These are phyloP conservation scores for Populus alba DNA, from an alignment of 345 rosid species.

Conservation along the genomic window DNA sequence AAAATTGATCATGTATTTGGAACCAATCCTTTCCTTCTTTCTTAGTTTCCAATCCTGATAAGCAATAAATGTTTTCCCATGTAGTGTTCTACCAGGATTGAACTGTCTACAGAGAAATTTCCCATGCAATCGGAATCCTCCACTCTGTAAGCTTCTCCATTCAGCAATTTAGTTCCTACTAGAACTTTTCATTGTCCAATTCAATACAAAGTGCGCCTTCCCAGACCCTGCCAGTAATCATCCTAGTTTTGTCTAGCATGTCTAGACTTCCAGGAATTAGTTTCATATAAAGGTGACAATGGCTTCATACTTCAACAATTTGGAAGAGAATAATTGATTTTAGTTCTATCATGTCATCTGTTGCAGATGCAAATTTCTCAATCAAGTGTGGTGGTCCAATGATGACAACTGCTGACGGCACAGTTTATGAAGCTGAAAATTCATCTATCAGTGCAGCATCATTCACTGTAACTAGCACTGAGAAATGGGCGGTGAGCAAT, in stretches of 20 bases:
- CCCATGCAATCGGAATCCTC: constrained; percentile 28
- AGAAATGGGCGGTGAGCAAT: constrained; percentile 61
- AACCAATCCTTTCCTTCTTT: not conserved
- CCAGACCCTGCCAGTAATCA: not conserved
- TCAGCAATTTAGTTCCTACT: not conserved
- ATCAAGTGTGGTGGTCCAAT: constrained; percentile 35
- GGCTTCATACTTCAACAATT: not conserved
- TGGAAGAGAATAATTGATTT: not conserved
- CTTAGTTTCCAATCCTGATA: not conserved
- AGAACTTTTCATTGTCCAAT: not conserved
- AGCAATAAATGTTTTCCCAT: not conserved
- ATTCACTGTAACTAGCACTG: constrained; percentile 26
- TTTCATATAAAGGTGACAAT: not conserved
- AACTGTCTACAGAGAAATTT: constrained; percentile 39
- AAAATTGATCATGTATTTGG: not conserved
- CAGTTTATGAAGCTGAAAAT: constrained; percentile 44
- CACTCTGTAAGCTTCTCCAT: constrained; percentile 28
- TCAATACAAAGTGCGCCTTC: not conserved
- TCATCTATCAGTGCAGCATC: constrained; percentile 41
- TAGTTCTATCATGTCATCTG: not conserved
- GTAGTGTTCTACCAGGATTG: constrained; percentile 36
- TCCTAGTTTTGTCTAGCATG: not conserved
- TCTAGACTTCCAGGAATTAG: not conserved
- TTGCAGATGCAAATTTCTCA: constrained; percentile 32
- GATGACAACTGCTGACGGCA: constrained; percentile 25